A percentile compares a stretch with the other conserved stretches of the same genome.
Conservation (phyloP, 306 rosid species). For the Pyrus bretschneideri region DNA sequence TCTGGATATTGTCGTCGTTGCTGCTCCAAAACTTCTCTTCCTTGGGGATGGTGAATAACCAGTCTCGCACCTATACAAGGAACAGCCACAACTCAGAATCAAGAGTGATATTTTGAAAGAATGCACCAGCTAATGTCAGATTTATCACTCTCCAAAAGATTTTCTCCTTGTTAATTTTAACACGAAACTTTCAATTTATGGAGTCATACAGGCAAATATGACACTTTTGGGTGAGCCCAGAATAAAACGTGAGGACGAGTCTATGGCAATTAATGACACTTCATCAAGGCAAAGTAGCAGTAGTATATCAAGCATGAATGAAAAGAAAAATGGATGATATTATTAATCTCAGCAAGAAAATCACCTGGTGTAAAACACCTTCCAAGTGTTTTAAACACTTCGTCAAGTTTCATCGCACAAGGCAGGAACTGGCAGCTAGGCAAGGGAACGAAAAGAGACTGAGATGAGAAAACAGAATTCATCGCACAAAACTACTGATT, state of each 20-base stretch:
- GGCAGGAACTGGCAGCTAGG: constrained; percentile 23
- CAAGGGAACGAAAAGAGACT: constrained; percentile 21
- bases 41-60: constrained; percentile 80
- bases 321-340: neutral
- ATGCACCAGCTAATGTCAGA: neutral
- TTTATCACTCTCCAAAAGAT: neutral
- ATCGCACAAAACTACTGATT: constrained; percentile 28
- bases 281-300: neutral
- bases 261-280: neutral
- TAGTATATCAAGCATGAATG: neutral
- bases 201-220: neutral
- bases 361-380: constrained; percentile 50
- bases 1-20: constrained; percentile 50
- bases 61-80: constrained; percentile 58
- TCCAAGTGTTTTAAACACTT: constrained; percentile 51
- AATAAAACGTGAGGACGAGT: neutral
- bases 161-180: neutral
- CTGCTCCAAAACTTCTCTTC: constrained; percentile 54
- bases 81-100: constrained; percentile 4
- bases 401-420: constrained; percentile 15
- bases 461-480: constrained; percentile 44
- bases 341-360: neutral
- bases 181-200: neutral
- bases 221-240: neutral
- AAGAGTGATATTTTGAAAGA: neutral